Percentiles rank a stretch among this genome's conserved stretches.
Conservation (phyloP, 257 asterid species). For the Cordia subcordata region DNA sequence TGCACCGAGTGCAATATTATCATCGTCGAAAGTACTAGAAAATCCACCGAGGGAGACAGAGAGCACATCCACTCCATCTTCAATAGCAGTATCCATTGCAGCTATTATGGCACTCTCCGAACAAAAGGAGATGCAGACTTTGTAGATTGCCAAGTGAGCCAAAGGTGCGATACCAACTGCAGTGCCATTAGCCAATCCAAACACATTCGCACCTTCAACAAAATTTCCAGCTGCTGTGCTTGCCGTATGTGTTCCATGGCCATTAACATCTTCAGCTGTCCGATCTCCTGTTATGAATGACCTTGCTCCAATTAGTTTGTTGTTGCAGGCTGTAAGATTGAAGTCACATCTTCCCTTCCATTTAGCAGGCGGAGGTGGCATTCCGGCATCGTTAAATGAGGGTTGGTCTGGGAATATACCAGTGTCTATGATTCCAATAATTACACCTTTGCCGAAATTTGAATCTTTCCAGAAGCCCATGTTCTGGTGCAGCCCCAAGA, state of each 20-base stretch:
- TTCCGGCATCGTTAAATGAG: slow-evolving; percentile 8
- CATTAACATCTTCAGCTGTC: slow-evolving; percentile 18
- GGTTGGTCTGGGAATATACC: slow-evolving; percentile 5
- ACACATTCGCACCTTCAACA: slow-evolving; percentile 36
- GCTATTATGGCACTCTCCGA: slow-evolving; percentile 33
- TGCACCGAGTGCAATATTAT: slow-evolving; percentile 29
- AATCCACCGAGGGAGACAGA: slow-evolving; percentile 33
- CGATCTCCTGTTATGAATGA: background rate
- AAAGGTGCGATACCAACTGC: slow-evolving; percentile 57
- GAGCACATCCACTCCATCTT: slow-evolving; percentile 34
- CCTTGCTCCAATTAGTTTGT: slow-evolving; percentile 52
- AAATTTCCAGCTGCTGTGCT: slow-evolving; percentile 54
- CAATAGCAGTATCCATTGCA: slow-evolving; percentile 45
- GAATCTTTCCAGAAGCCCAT: slow-evolving; percentile 1
- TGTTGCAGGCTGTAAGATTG: slow-evolving; percentile 26
- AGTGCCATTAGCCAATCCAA: slow-evolving; percentile 45
- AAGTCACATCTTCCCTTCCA: slow-evolving; percentile 14
- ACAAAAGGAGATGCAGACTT: slow-evolving; percentile 25
- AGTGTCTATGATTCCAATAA: background rate
- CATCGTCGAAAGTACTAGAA: background rate
- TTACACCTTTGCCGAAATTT: background rate
- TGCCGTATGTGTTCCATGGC: slow-evolving; percentile 53
- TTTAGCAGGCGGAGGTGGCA: slow-evolving; percentile 12
- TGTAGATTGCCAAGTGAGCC: slow-evolving; percentile 54
- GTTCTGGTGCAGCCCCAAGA: slow-evolving; percentile 7